Base-by-base conservation (phyloP, 2,329 filamentous ascomycete genomes). In the Phyllosticta paracitricarpa region DNA sequence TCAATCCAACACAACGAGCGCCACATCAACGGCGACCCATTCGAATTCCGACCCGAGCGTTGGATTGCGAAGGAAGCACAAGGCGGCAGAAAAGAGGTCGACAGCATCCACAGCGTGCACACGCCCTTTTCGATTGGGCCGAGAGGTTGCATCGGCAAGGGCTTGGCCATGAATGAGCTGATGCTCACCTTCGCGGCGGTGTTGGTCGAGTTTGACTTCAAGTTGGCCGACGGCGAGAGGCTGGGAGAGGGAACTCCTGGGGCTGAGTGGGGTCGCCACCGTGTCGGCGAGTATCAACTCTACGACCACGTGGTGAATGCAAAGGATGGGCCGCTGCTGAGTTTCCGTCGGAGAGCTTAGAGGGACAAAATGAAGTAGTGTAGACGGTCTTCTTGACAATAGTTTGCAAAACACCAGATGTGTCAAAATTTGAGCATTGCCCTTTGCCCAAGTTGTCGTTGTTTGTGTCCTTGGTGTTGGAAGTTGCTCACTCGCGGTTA, bases 81-180 rank as follows among this genome's bases (percentile, higher is more conserved):
- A 26, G 55, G n/a, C 9, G 54, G 28, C 17, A 51, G 57, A 25
- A 22, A 19, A 24, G 55, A n/a, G 1, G 59, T 57, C 10, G 30
- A 22, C 7, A 22, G 26, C 22, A 19, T 57, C 48, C 54, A 51
- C 8, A 51, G n/a, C 17, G 59, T 61, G 3, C 93, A 89, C 73
- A 90, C 86, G 64, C 87, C 89, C 1, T 91, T 91, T 67, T 85
- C 82, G 54, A 77, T 89, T 63, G 88, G 88, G 0, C 84, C 87
- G 0, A 76, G 87, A 10, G 86, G 86, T 1, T 91, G 88, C 68
- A 88, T 90, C 61, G 88, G 87, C 0, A 90, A 89, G 77, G 81
- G 81, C 0, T 73, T 89, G 55, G 86, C 86, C 22, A 59, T 59
- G 57, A 52, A 54, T 19, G 84, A 87, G 75, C 83, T 87, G 79